phyloP scores from a whole-genome alignment of 2,329 filamentous ascomycete genomes.

The Aspergillus puulaauensis region DNA sequence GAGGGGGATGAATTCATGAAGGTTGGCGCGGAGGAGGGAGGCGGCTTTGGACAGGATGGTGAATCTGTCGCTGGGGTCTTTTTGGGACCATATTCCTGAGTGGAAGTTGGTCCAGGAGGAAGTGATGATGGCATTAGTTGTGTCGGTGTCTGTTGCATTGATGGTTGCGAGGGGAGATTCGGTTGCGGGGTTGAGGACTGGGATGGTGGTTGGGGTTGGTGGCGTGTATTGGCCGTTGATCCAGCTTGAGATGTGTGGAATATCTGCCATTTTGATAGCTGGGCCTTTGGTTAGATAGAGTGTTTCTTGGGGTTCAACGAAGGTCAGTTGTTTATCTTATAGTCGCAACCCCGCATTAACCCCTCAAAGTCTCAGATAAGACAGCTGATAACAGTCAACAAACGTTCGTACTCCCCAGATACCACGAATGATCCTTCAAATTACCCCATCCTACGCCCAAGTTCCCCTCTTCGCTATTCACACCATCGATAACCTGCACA shows the following conservation, averaged over 20 bases:
- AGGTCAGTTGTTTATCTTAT: neutral
- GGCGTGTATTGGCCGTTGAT: constrained; percentile 25
- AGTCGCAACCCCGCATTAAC: neutral
- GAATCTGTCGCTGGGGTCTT: constrained; percentile 58
- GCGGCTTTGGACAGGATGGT: constrained; percentile 63
- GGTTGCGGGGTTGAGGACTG: constrained; percentile 32
- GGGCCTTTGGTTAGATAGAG: neutral
- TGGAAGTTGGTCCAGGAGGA: constrained; percentile 41
- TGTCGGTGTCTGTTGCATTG: constrained; percentile 56
- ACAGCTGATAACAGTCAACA: constrained; percentile 4
- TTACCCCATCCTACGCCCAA: neutral
- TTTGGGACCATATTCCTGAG: constrained; percentile 57
- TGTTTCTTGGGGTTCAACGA: neutral
- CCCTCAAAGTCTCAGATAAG: neutral
- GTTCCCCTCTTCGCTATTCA: constrained; percentile 14
- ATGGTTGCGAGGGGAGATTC: constrained; percentile 38
- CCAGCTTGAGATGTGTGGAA: constrained; percentile 32
- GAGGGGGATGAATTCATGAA: constrained; percentile 59
- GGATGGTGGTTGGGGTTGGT: constrained; percentile 15
- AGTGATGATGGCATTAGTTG: constrained; percentile 53
- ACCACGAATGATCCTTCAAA: constrained; percentile 6
- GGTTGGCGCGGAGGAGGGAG: constrained; percentile 50
- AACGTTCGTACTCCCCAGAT: neutral
- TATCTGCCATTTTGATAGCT: constrained; percentile 9
- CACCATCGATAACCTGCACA: constrained; percentile 23